phyloP scores from a whole-genome alignment of 495 filamentous ascomycete genomes.

The Physcia stellaris region DNA sequence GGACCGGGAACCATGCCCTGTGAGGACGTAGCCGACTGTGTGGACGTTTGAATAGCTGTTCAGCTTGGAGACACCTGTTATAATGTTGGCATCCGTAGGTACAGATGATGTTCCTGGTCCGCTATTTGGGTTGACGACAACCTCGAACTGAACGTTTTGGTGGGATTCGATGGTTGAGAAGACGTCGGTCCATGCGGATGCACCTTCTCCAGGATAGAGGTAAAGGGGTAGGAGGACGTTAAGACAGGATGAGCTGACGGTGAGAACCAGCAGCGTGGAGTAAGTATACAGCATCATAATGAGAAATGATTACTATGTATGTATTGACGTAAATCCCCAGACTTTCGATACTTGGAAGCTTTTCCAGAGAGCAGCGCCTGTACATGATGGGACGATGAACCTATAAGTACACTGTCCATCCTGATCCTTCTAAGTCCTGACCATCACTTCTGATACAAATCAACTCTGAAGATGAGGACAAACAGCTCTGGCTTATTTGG shows the following conservation, averaged over 20 bases:
- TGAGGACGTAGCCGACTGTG: constrained; percentile 36
- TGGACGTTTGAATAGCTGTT: constrained; percentile 29
- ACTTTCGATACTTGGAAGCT: too few relatives aligned
- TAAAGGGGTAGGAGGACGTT: constrained; percentile 36
- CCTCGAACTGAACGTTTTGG: constrained; percentile 22
- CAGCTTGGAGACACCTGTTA: constrained; percentile 22
- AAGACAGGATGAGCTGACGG: not conserved
- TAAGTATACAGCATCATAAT: too few relatives aligned
- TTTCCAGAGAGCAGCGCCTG: too few relatives aligned
- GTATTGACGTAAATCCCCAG: too few relatives aligned
- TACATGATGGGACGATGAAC: too few relatives aligned
- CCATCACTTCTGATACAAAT: too few relatives aligned
- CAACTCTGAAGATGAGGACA: too few relatives aligned
- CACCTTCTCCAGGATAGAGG: constrained; percentile 24
- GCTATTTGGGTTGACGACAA: constrained; percentile 33
- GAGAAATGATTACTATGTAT: too few relatives aligned
- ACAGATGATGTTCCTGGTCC: constrained; percentile 27
- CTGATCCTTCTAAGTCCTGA: too few relatives aligned
- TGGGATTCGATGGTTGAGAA: constrained; percentile 21
- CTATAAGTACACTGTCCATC: too few relatives aligned
- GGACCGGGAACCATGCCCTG: constrained; percentile 18
- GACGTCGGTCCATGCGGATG: constrained; percentile 29
- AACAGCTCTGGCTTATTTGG: too few relatives aligned
- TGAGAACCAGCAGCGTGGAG: not conserved
- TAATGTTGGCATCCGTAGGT: constrained; percentile 20